A percentile compares a stretch with the other conserved stretches of the same genome.
These are phyloP conservation scores for Hypoxylon fragiforme DNA, from an alignment of 495 filamentous ascomycete species.

Conservation along the genomic window DNA sequence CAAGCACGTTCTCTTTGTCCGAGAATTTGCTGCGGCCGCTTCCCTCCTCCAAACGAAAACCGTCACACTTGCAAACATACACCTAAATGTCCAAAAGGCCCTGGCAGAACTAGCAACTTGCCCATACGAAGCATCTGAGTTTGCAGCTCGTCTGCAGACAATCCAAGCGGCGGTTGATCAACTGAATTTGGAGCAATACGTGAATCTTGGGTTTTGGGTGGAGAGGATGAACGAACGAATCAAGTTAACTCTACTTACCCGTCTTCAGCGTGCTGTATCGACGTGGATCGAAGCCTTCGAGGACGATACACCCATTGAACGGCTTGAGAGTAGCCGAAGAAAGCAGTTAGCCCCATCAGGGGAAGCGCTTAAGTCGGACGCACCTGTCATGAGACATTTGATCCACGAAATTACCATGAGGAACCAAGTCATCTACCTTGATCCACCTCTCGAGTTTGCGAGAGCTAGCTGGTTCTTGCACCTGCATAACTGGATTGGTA, in stretches of 20 bases:
- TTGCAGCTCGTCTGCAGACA: constrained; percentile 75
- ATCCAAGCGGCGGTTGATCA: constrained; percentile 92
- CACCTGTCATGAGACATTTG: constrained; percentile 66
- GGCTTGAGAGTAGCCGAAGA: constrained; percentile 41
- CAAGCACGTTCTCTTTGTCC: constrained; percentile 93
- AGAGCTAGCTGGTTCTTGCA: constrained; percentile 92
- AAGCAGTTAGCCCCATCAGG: constrained; percentile 46
- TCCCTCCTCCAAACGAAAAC: constrained; percentile 87
- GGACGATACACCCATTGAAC: constrained; percentile 57
- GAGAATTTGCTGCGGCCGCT: constrained; percentile 84
- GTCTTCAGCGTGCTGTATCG: constrained; percentile 77
- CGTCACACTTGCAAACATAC: constrained; percentile 71
- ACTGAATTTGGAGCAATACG: constrained; percentile 91
- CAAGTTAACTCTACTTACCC: constrained; percentile 70
- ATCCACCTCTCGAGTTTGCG: constrained; percentile 88
- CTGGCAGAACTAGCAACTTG: constrained; percentile 83
- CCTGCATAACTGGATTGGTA: constrained; percentile 87
- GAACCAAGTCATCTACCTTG: constrained; percentile 93
- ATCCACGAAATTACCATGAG: constrained; percentile 93
- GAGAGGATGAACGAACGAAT: constrained; percentile 80
- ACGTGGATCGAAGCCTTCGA: constrained; percentile 85
- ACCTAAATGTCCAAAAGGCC: constrained; percentile 80
- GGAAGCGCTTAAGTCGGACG: constrained; percentile 44
- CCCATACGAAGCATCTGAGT: constrained; percentile 72
- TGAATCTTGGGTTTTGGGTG: constrained; percentile 89